phyloP scores from a whole-genome alignment of 441 rosid genomes.

The Manihot esculenta region DNA sequence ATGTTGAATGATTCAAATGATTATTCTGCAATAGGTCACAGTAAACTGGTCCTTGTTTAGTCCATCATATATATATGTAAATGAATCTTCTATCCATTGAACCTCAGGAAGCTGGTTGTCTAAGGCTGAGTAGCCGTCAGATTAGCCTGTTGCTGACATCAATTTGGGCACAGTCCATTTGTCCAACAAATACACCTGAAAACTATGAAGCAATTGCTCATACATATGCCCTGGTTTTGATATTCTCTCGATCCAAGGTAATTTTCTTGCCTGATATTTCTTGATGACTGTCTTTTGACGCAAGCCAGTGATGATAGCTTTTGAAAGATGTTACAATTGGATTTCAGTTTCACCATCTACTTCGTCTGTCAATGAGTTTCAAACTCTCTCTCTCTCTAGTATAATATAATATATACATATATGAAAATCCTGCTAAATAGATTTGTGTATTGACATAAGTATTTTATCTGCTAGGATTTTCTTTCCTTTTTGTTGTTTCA shows the following conservation, averaged over 20 bases:
- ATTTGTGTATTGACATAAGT: no score
- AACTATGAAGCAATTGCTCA: constrained; percentile 82
- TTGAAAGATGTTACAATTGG: not conserved
- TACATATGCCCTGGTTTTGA: constrained; percentile 64
- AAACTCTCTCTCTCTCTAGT: constrained; percentile 4
- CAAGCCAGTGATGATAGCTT: not conserved
- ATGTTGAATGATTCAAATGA: constrained; percentile 8
- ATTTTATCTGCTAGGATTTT: no score
- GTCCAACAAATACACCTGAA: constrained; percentile 63
- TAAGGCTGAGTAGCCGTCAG: constrained; percentile 75
- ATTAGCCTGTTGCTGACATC: constrained; percentile 76
- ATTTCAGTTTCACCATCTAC: not conserved
- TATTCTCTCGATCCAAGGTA: constrained; percentile 78
- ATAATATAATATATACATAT: no score
- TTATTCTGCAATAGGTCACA: constrained; percentile 14
- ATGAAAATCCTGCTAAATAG: not conserved
- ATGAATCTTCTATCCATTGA: constrained; percentile 17
- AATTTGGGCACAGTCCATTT: constrained; percentile 73
- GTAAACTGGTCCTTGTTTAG: constrained; percentile 6
- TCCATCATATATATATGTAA: constrained; percentile 10
- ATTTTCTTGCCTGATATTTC: constrained; percentile 12
- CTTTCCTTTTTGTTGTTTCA: not conserved
- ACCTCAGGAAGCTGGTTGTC: constrained; percentile 51
- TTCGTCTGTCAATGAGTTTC: constrained; percentile 1
- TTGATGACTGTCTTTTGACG: not conserved